These are phyloP conservation scores for Fusarium secorum DNA, from an alignment of 2,329 filamentous ascomycete genomes.

Conservation along the genomic window DNA sequence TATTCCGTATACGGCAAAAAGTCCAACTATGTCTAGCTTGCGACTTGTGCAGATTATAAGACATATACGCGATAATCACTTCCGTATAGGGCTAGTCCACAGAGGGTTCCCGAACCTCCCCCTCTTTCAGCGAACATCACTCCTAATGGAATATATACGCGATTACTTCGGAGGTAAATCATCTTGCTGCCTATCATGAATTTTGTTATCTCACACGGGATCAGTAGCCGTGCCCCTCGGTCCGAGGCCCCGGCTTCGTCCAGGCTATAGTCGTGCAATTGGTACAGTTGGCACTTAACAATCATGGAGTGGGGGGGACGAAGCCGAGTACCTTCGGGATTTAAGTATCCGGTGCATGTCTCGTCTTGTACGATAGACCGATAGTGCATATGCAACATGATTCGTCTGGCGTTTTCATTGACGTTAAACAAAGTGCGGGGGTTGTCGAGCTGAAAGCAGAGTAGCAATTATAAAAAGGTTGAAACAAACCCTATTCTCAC, in stretches of 20 bases:
- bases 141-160: not conserved
- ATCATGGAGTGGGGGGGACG: not conserved
- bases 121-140: not conserved
- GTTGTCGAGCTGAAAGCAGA: not conserved
- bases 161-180: not conserved
- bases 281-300: not conserved
- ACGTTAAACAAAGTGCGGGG: conserved; percentile 17
- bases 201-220: not conserved
- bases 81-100: not conserved
- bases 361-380: not conserved
- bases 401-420: conserved; percentile 6
- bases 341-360: not conserved
- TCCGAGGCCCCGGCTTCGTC: conserved; percentile 6
- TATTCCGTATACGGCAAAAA: not conserved
- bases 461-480: not conserved
- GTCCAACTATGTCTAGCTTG: not conserved
- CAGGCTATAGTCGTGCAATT: not conserved
- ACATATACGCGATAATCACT: not conserved
- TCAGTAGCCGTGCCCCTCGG: not conserved
- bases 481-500: not conserved
- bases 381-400: not conserved
- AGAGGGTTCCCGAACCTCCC: not conserved
- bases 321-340: conserved; percentile 7
- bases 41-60: not conserved
- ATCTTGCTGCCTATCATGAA: not conserved